These are phyloP conservation scores for Rosa chinensis DNA, from an alignment of 306 rosid species.

Conservation along the genomic window DNA sequence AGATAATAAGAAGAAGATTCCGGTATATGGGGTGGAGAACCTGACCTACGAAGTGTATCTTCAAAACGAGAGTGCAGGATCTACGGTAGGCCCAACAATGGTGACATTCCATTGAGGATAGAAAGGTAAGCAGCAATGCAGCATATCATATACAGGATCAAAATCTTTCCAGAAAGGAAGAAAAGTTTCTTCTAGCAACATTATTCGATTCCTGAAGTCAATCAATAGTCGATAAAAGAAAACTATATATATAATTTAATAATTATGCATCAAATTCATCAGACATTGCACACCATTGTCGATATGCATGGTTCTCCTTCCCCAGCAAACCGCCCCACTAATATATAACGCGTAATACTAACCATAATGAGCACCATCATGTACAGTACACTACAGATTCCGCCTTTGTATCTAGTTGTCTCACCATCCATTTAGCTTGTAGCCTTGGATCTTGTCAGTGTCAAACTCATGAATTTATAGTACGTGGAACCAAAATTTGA, in stretches of 20 bases:
- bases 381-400: neutral
- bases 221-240: neutral
- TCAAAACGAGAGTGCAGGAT: slow-evolving; percentile 12
- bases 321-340: slow-evolving; percentile 1
- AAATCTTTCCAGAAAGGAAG: neutral
- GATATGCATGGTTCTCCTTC: neutral
- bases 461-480: neutral
- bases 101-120: slow-evolving; percentile 5
- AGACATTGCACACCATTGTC: neutral
- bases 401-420: neutral
- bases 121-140: neutral
- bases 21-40: neutral
- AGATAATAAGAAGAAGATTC: neutral
- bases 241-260: no score
- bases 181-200: neutral
- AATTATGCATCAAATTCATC: neutral
- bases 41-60: neutral
- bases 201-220: neutral
- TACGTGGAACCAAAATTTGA: neutral
- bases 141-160: neutral
- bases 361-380: neutral
- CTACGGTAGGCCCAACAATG: neutral
- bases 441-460: neutral
- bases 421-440: neutral
- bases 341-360: neutral